Evolutionary conservation across 208 protist genomes (phyloP).

Genomic region (Leishmania mexicana): DNA sequence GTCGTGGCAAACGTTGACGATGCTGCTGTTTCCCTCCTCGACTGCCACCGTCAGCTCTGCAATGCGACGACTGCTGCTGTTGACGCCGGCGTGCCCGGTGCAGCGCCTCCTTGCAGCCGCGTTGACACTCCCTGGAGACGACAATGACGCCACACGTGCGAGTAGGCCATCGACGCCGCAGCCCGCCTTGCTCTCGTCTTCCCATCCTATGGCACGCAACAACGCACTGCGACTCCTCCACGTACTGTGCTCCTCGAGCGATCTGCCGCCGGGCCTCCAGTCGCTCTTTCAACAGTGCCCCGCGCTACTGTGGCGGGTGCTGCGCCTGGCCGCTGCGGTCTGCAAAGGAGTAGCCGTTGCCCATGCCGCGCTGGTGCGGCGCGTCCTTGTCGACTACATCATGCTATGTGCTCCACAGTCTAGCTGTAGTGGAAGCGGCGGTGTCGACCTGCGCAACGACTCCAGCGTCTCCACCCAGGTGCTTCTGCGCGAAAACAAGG

Average conservation of each 20-base stretch:
- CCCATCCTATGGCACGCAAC: conserved; percentile 31
- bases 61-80: conserved; percentile 8
- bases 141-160: background rate
- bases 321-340: conserved; percentile 30
- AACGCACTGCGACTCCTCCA: conserved; percentile 29
- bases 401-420: conserved; percentile 6
- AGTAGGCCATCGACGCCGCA: background rate
- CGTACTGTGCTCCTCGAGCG: conserved; percentile 21
- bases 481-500: conserved; percentile 39
- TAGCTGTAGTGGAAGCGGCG: background rate
- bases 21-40: conserved; percentile 27
- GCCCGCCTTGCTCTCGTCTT: background rate
- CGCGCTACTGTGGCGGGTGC: conserved; percentile 57
- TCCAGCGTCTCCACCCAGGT: conserved; percentile 4
- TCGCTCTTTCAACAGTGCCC: conserved; percentile 52
- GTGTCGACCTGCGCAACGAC: background rate
- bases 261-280: conserved; percentile 26
- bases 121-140: conserved; percentile 22
- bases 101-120: conserved; percentile 27
- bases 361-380: conserved; percentile 20
- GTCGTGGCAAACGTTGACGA: conserved; percentile 50
- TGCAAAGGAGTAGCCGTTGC: conserved; percentile 19
- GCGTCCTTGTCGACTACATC: conserved; percentile 33
- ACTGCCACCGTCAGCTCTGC: background rate
- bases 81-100: conserved; percentile 15